Percentiles rank a stretch among this genome's conserved stretches.
These are phyloP conservation scores for Pichia sp. DNA, from an alignment of 1,139 yeast genomes.

Conservation along the genomic window DNA sequence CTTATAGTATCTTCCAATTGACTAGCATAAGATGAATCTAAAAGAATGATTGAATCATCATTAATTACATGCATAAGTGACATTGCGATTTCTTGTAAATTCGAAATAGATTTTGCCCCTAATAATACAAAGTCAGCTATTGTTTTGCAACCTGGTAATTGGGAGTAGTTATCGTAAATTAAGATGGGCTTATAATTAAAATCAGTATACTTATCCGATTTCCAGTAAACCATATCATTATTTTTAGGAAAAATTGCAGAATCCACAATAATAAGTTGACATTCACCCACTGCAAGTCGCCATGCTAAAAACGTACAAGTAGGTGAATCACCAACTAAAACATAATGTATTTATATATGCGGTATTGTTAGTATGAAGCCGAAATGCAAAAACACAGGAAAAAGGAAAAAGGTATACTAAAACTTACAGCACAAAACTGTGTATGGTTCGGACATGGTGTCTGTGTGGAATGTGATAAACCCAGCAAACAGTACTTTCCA, in stretches of 20 bases:
- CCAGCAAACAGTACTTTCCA: too few species aligned
- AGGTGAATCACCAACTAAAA: constrained; percentile 21
- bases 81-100: constrained; percentile 10
- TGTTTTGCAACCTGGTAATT: not conserved
- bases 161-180: constrained; percentile 4
- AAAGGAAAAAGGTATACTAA: not conserved
- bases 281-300: constrained; percentile 17
- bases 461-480: not conserved
- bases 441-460: constrained; percentile 5
- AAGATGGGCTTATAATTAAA: constrained; percentile 6
- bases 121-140: constrained; percentile 20
- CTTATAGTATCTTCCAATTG: constrained; percentile 20
- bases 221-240: constrained; percentile 12
- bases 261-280: constrained; percentile 2
- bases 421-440: constrained; percentile 12
- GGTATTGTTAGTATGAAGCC: not conserved
- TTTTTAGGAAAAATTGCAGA: constrained; percentile 1
- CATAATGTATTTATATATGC: too few species aligned
- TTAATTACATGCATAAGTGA: constrained; percentile 10
- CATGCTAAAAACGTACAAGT: constrained; percentile 20
- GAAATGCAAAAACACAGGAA: not conserved
- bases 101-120: constrained; percentile 13
- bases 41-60: constrained; percentile 21
- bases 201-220: constrained; percentile 10
- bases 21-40: constrained; percentile 23